phyloP scores from a whole-genome alignment of 495 filamentous ascomycete species.

The Hypoxylon rickii region DNA sequence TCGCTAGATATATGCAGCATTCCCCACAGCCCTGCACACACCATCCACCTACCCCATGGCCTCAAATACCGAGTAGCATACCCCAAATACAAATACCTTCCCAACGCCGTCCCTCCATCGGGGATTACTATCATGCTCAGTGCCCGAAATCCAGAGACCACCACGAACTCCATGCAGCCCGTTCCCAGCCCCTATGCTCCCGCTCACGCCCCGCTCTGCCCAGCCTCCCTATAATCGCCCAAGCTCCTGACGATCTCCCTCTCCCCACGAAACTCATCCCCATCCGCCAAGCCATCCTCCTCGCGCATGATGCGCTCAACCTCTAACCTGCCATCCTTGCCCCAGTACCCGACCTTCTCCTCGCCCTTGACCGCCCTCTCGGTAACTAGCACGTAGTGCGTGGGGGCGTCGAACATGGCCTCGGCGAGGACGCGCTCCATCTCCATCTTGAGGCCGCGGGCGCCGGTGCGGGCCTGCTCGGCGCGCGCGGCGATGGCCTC shows the following conservation, averaged over 20 bases:
- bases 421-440: slow-evolving; percentile 86
- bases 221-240: slow-evolving; percentile 48
- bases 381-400: slow-evolving; percentile 69
- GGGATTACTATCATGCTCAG: too few species aligned
- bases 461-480: slow-evolving; percentile 78
- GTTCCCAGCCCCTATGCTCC: background rate
- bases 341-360: slow-evolving; percentile 57
- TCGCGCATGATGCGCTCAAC: slow-evolving; percentile 58
- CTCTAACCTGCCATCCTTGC: slow-evolving; percentile 56
- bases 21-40: too few species aligned
- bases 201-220: slow-evolving; percentile 49
- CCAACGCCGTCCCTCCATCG: too few species aligned
- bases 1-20: too few species aligned
- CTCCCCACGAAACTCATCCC: slow-evolving; percentile 8
- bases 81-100: too few species aligned
- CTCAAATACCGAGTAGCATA: too few species aligned
- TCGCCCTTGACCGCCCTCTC: slow-evolving; percentile 69
- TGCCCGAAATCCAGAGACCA: too few species aligned
- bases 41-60: too few species aligned
- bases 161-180: background rate
- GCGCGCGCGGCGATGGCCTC: slow-evolving; percentile 78
- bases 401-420: slow-evolving; percentile 88
- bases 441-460: slow-evolving; percentile 83
- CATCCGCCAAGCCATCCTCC: slow-evolving; percentile 48
- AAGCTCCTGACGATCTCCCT: slow-evolving; percentile 30